phyloP scores from a whole-genome alignment of 2,329 filamentous ascomycete genomes.

The Penicillium sp. region DNA sequence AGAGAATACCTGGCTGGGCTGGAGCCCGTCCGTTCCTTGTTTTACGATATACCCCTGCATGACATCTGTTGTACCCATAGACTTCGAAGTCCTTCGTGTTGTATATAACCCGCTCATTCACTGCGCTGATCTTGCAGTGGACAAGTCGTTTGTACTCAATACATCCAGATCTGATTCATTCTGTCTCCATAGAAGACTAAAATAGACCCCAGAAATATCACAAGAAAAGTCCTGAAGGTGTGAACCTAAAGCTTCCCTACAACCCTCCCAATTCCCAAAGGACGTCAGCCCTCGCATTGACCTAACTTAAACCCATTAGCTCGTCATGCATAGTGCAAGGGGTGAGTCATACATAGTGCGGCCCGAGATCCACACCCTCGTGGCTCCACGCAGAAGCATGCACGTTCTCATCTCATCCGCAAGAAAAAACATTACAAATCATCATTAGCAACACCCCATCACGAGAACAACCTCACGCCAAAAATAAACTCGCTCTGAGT shows the following conservation, averaged over 20 bases:
- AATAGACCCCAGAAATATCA: neutral
- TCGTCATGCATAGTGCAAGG: neutral
- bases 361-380: neutral
- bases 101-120: neutral
- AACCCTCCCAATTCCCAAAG: neutral
- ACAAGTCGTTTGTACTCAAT: neutral
- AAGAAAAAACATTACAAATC: too few species aligned
- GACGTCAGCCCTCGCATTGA: neutral
- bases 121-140: neutral
- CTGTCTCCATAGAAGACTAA: too few species aligned
- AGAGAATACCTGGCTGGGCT: constrained; percentile 2
- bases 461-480: too few species aligned
- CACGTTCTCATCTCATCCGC: neutral
- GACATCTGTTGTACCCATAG: constrained; percentile 11
- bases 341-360: neutral
- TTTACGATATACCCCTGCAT: constrained; percentile 16
- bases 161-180: neutral
- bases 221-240: neutral
- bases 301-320: neutral
- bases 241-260: neutral
- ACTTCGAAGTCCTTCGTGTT: neutral
- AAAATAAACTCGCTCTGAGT: too few species aligned
- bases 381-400: neutral
- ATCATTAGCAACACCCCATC: too few species aligned
- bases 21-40: constrained; percentile 17